A percentile compares a stretch with the other conserved stretches of the same genome.
These are phyloP conservation scores for Helicostylum pulchrum DNA, from an alignment of 192 early-diverging fungal species.

Conservation along the genomic window DNA sequence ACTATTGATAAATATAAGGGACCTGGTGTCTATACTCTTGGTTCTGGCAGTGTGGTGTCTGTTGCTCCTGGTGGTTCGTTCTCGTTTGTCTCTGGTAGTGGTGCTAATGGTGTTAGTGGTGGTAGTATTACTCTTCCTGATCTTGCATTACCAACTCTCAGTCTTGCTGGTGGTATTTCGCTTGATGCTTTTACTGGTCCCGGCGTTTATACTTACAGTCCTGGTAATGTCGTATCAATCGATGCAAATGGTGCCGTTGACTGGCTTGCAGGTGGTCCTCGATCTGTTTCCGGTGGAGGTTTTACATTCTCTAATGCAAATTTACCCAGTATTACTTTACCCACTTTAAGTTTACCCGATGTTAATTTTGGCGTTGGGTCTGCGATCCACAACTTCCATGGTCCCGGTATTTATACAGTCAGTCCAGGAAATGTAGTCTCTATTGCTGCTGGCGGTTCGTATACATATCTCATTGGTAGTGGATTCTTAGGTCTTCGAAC, in stretches of 20 bases:
- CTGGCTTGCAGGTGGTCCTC: not conserved
- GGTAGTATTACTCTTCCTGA: not conserved
- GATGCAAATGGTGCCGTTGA: not conserved
- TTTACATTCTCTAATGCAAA: not conserved
- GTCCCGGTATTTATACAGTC: conserved; percentile 1
- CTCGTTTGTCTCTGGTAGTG: not conserved
- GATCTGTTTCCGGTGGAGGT: not conserved
- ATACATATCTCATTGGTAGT: not conserved
- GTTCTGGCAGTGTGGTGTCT: not conserved
- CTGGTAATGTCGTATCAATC: not conserved
- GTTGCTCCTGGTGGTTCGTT: not conserved
- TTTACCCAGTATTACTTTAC: not conserved
- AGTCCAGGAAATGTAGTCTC: not conserved
- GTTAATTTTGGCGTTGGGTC: not conserved
- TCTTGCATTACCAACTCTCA: not conserved
- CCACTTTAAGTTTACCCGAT: not conserved
- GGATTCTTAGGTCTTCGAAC: not conserved
- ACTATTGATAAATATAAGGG: not conserved
- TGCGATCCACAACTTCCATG: not conserved
- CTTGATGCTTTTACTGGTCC: not conserved
- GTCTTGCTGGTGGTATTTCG: not conserved
- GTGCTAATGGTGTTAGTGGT: not conserved
- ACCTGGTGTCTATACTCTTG: not conserved
- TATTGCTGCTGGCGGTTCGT: not conserved
- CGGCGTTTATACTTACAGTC: not conserved